These are phyloP conservation scores for Tephrocybe rancida DNA, from an alignment of 768 basidiomycete genomes.

Conservation along the genomic window DNA sequence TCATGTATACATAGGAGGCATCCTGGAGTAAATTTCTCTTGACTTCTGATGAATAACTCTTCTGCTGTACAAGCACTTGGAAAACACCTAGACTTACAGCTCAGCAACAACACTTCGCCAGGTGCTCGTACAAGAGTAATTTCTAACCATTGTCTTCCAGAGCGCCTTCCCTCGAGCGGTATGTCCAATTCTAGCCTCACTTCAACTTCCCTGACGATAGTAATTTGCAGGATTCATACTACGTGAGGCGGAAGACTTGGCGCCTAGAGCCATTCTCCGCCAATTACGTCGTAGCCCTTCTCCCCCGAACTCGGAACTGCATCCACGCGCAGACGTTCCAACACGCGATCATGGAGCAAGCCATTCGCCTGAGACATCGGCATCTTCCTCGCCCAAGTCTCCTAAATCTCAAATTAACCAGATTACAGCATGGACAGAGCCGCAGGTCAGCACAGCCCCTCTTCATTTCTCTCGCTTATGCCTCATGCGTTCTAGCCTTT, in stretches of 20 bases:
- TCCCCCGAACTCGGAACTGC: slow-evolving; percentile 29
- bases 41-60: slow-evolving; percentile 47
- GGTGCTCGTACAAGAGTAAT: slow-evolving; percentile 40
- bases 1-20: slow-evolving; percentile 16
- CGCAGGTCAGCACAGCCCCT: slow-evolving; percentile 41
- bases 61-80: slow-evolving; percentile 36
- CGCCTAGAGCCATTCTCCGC: slow-evolving; percentile 56
- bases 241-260: slow-evolving; percentile 67
- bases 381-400: slow-evolving; percentile 16
- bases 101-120: slow-evolving; percentile 11
- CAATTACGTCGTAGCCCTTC: slow-evolving; percentile 52
- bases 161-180: slow-evolving; percentile 71
- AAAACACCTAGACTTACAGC: slow-evolving; percentile 22
- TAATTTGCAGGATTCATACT: slow-evolving; percentile 59
- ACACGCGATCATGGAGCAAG: slow-evolving; percentile 22
- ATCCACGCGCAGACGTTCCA: slow-evolving; percentile 15
- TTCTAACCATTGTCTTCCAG: slow-evolving; percentile 63
- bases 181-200: slow-evolving; percentile 15
- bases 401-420: slow-evolving; percentile 8
- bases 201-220: slow-evolving; percentile 14
- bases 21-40: not conserved
- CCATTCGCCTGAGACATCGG: slow-evolving; percentile 21
- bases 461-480: not conserved
- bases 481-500: slow-evolving; percentile 34
- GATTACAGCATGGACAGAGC: slow-evolving; percentile 47